Conservation (phyloP, 306 rosid genomes). For the Trifolium subterraneum region DNA sequence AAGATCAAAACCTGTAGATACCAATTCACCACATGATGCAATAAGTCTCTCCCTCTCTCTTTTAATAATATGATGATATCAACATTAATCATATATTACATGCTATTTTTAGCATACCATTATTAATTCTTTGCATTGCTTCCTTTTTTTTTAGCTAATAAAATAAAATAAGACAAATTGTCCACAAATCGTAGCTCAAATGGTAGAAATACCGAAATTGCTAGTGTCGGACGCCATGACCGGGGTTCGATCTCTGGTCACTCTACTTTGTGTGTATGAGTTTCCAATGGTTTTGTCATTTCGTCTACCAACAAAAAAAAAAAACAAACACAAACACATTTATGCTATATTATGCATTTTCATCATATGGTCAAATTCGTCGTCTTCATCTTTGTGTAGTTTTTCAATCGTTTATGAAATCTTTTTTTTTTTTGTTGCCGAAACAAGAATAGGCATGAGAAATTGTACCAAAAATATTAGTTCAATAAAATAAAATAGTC, state of each 20-base stretch:
- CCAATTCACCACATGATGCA: slow-evolving; percentile 54
- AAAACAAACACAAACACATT: not conserved
- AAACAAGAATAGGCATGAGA: not conserved
- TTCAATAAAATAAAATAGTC: too few relatives aligned
- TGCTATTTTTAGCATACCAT: not conserved
- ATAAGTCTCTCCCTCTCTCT: slow-evolving; percentile 60
- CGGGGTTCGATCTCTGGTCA: too few relatives aligned
- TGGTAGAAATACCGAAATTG: too few relatives aligned
- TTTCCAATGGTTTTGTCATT: too few relatives aligned
- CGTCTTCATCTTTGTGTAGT: not conserved
- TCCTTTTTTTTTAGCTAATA: not conserved
- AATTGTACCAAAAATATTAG: not conserved
- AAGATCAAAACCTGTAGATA: slow-evolving; percentile 56
- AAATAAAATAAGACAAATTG: not conserved
- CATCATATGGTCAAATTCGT: not conserved
- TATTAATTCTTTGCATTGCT: not conserved
- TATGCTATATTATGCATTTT: not conserved
- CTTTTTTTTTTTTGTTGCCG: not conserved
- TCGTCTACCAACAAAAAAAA: too few relatives aligned
- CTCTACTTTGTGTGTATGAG: too few relatives aligned
- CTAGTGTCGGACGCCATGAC: too few relatives aligned
- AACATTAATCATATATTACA: not conserved
- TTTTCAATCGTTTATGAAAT: not conserved
- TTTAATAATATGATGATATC: slow-evolving; percentile 5
- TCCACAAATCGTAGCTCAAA: too few relatives aligned